Evolutionary conservation across 108 stramenopile genomes (phyloP), one percentile per base, ranked within the genome.

Genomic region (Pseudonitzschia pungens): DNA sequence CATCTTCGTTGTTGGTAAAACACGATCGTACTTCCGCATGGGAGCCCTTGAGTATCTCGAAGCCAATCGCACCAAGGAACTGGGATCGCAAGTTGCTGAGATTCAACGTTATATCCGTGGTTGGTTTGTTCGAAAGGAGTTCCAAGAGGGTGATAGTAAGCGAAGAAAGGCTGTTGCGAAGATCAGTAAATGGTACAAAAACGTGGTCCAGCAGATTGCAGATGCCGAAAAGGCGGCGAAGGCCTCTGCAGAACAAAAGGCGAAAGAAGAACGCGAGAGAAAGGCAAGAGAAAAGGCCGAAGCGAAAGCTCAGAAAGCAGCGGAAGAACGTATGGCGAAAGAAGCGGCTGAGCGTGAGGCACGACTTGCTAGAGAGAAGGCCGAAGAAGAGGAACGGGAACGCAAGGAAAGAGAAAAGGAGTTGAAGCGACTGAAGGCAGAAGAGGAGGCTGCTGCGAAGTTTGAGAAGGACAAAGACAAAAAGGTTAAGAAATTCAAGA

Each of bases 21-120:
- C 90, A 12, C 82, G 83, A 42, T 89, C 93, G 27, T 97, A 95
- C 77, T 97, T 97, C 76, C 86, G 92, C 42, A 72, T 80, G 65
- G 94, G 94, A 44, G 93, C 89, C 33, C 84, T 97, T 26, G 96
- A 97, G 64, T 86, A 65, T 55, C 81, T 95, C 12, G 92, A 97
- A 67, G 79, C 77, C 60, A 59, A 89, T 27, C 81, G 88, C 31
- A 73, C 80, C 20, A 77, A 81, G 64, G 82, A 75, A 51, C 71
- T 82, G 74, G 84, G 82, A 52, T 63, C 59, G 4, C 74, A 83
- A 45, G 82, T 84, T 10, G 70, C 72, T 2, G 68, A 71, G 20
- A 87, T 87, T 56, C 82, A 87, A 72, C 74, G 81, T 26, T 75
- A 69, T 51, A 66, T 76, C 29, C 86, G 83, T 54, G 83, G 86